phyloP scores from a whole-genome alignment of 2,329 filamentous ascomycete species.

The Aspergillus felis region DNA sequence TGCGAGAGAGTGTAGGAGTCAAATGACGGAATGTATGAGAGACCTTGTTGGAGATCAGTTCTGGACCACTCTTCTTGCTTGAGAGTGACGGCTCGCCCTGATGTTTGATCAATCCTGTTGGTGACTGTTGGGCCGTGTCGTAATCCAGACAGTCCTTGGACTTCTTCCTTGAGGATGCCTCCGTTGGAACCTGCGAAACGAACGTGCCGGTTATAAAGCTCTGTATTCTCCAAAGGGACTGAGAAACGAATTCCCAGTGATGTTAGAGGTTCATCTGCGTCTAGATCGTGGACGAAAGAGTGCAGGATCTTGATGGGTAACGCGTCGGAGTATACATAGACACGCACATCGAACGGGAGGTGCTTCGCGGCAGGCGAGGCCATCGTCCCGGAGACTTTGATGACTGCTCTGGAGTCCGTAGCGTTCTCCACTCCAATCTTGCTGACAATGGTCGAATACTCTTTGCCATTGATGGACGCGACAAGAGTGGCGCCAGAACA shows the following conservation, averaged over 20 bases:
- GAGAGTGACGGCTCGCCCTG: conserved; percentile 42
- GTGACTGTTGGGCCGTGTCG: conserved; percentile 44
- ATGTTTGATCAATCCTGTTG: background rate
- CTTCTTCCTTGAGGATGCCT: conserved; percentile 55
- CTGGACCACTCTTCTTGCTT: conserved; percentile 23
- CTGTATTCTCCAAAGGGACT: conserved; percentile 51
- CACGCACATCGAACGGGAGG: no score
- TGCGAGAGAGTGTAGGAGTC: conserved; percentile 56
- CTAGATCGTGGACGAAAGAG: background rate
- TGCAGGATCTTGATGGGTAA: no score
- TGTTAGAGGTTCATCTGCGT: background rate
- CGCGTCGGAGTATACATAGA: no score
- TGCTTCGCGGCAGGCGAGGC: no score
- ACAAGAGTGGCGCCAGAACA: no score
- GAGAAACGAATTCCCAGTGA: conserved; percentile 26
- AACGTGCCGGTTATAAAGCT: conserved; percentile 57
- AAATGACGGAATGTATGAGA: conserved; percentile 54
- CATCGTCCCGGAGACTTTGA: no score
- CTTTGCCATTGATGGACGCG: no score
- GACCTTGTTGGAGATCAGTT: background rate
- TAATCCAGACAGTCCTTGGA: conserved; percentile 58
- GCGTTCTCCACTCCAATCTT: no score
- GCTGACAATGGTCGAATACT: no score
- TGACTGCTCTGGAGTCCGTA: no score
- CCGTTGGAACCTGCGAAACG: conserved; percentile 54